Evolutionary conservation across 345 rosid genomes (phyloP).

Genomic region (Gossypium longicalyx): DNA sequence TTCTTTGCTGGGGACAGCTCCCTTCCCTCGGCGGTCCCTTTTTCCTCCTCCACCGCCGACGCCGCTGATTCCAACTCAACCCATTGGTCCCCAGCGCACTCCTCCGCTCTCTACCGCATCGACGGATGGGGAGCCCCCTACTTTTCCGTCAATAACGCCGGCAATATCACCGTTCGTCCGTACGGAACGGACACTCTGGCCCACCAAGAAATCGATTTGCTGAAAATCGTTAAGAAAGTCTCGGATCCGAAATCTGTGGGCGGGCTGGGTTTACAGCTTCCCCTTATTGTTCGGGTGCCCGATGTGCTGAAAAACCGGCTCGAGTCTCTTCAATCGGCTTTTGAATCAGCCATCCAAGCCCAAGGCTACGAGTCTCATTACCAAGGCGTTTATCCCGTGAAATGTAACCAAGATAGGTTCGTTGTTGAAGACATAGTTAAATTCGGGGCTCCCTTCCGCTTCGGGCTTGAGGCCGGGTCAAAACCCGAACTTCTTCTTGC

Average conservation of each 20-base stretch:
- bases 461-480: slow-evolving; percentile 94
- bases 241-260: slow-evolving; percentile 73
- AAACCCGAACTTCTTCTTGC: slow-evolving; percentile 91
- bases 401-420: slow-evolving; percentile 91
- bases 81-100: slow-evolving; percentile 67
- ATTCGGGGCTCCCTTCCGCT: slow-evolving; percentile 68
- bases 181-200: slow-evolving; percentile 54
- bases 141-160: slow-evolving; percentile 62
- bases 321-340: slow-evolving; percentile 72
- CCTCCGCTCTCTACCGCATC: slow-evolving; percentile 62
- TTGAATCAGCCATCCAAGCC: slow-evolving; percentile 63
- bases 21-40: slow-evolving; percentile 35
- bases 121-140: slow-evolving; percentile 92
- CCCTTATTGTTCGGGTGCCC: slow-evolving; percentile 68
- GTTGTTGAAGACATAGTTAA: slow-evolving; percentile 79
- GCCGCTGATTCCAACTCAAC: slow-evolving; percentile 17
- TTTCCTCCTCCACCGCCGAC: slow-evolving; percentile 19
- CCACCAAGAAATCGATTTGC: slow-evolving; percentile 85
- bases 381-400: slow-evolving; percentile 97
- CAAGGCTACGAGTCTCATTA: slow-evolving; percentile 62
- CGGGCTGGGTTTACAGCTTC: slow-evolving; percentile 82
- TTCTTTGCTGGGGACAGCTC: slow-evolving; percentile 49
- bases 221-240: slow-evolving; percentile 70
- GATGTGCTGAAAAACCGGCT: slow-evolving; percentile 80
- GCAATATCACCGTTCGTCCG: slow-evolving; percentile 70